Base-by-base conservation (phyloP, 331 rosid genomes). In the Spiraea crenata region DNA sequence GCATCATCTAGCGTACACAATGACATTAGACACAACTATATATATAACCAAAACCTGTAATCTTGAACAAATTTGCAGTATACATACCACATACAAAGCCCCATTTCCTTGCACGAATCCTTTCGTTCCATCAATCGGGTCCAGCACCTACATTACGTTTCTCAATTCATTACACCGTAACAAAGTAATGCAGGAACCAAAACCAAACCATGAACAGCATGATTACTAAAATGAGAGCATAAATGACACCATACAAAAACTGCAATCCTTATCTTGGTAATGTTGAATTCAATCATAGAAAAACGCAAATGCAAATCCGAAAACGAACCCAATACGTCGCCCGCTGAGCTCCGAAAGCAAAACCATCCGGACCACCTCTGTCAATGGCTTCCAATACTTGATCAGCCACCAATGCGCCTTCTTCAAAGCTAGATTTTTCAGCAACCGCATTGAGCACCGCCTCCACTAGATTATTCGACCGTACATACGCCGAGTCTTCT, bases 281-380 rank as follows among this genome's bases (percentile, higher is more conserved):
- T 20, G 25, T 48, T 66, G 3, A 49, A 70, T 67, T 66, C 17
- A 50, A 65, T n/a, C 63, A 73, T 5, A 16, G 9, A 7, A 12
- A 15, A 58, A 57, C 41, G 54, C 63, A 70, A 59, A 71, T 37
- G 42, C 20, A 57, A 42, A 42, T 15, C 49, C 81, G 31, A 57
- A 64, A 39, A 80, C 97, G 67, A 83, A 93, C 97, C 97, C 97
- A 91, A 82, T 93, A 93, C 56, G 99, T 87, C 68, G 96, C 90
- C 19, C 95, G 92, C 73, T 74, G 75, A 74, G 91, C 47, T 72
- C 95, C 90, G 71, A 89, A 88, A 8, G 79, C 45, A 78, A 66
- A 83, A 46, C 88, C 95, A 78, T 76, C 87, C 76, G 78, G 71
- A 51, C 89, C 96, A 47, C 97, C 99, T 82, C 97, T 87, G 76